phyloP scores from a whole-genome alignment of 2,329 filamentous ascomycete genomes.

The Sporothrix pallida region DNA sequence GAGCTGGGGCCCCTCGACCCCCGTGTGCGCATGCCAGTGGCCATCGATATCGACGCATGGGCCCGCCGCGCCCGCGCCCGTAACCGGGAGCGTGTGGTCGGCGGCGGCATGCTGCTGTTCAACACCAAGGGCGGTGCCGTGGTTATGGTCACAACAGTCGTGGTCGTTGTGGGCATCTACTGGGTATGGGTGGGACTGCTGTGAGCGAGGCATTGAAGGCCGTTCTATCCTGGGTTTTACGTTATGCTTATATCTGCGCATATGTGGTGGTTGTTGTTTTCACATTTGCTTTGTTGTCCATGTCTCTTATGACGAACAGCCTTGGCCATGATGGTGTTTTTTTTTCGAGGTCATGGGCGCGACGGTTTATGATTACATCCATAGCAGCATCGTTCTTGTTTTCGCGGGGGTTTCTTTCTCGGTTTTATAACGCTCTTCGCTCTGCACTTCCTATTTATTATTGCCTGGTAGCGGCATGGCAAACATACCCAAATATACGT shows the following conservation, averaged over 20 bases:
- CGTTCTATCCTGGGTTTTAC: background rate
- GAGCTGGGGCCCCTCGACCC: constrained; percentile 44
- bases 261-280: too few species aligned
- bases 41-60: constrained; percentile 62
- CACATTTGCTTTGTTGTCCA: background rate
- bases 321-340: too few species aligned
- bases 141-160: constrained; percentile 52
- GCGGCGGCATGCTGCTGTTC: constrained; percentile 62
- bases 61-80: constrained; percentile 55
- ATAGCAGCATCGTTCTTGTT: too few species aligned
- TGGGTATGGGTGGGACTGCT: constrained; percentile 45
- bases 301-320: background rate
- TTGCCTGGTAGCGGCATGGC: too few species aligned
- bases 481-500: constrained; percentile 6
- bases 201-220: background rate
- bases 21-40: constrained; percentile 54
- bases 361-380: too few species aligned
- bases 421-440: background rate
- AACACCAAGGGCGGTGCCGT: constrained; percentile 59
- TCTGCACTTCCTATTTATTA: background rate
- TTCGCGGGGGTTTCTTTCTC: too few species aligned
- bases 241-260: background rate
- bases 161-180: constrained; percentile 53
- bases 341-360: too few species aligned
- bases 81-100: constrained; percentile 55